Evolutionary conservation across 495 filamentous ascomycete genomes (phyloP).

Genomic region (Aspergillus homomorphus): DNA sequence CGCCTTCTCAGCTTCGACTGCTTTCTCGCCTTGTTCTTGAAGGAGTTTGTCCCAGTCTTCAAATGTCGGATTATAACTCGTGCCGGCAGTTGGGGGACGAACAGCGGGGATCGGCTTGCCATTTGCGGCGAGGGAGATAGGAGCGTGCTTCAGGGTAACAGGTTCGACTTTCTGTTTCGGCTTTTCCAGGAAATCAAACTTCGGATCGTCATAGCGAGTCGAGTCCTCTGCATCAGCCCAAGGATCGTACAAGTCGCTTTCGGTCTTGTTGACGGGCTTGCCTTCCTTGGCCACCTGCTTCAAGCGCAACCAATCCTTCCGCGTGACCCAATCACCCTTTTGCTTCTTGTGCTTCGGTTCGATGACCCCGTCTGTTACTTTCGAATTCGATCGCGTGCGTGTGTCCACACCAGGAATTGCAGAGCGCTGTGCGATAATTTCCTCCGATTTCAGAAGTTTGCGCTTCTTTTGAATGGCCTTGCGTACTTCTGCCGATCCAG

Average conservation of each 20-base stretch:
- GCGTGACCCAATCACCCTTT: conserved; percentile 69
- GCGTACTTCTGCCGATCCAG: conserved; percentile 59
- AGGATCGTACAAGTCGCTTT: conserved; percentile 63
- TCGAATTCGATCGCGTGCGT: conserved; percentile 64
- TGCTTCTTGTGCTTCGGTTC: conserved; percentile 64
- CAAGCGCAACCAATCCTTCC: conserved; percentile 74
- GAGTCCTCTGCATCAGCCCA: conserved; percentile 61
- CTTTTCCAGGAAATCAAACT: conserved; percentile 61
- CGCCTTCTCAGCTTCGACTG: conserved; percentile 74
- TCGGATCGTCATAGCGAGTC: conserved; percentile 43
- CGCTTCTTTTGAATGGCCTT: conserved; percentile 60
- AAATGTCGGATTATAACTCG: conserved; percentile 88
- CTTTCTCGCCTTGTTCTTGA: conserved; percentile 68
- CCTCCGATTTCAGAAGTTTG: conserved; percentile 80
- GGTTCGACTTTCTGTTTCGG: conserved; percentile 66
- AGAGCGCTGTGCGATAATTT: conserved; percentile 84
- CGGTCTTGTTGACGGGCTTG: conserved; percentile 54
- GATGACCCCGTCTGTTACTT: conserved; percentile 64
- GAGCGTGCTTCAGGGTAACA: conserved; percentile 67
- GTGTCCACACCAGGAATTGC: conserved; percentile 71
- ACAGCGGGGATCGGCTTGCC: conserved; percentile 79
- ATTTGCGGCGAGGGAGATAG: conserved; percentile 74
- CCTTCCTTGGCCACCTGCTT: conserved; percentile 73
- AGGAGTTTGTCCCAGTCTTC: conserved; percentile 77
- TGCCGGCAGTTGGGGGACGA: conserved; percentile 69